Evolutionary conservation across 208 protist species (phyloP), one percentile per base, ranked within the genome.

Genomic region (Trypanosoma boissoni): DNA sequence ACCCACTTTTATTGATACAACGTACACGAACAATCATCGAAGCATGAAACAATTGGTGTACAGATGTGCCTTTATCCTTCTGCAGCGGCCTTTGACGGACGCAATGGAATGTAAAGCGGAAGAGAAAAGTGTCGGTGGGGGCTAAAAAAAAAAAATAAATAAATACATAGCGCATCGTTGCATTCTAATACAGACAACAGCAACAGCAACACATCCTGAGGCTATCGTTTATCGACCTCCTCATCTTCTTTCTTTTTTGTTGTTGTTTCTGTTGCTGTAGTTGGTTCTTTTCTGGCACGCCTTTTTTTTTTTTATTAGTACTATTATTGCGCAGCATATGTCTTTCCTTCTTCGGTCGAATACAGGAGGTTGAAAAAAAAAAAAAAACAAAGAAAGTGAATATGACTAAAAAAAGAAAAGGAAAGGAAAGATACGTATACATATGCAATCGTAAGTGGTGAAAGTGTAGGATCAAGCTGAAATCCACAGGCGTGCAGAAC

Each of bases 21-120:
- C 88, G 6, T 97, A 97, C 74, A 95, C 88, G 14, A 91, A 83
- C 45, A 96, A 97, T 58, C 75, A 92, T 66, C 80, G 86, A 45
- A 93, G 83, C 37, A 97, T 97, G 92, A 96, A 93, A 58, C 86
- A 92, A 66, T 54, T 92, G 18, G 78, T 95, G 48, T 97, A 96
- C 53, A 76, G 83, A 26, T 94, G 86, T 63, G 86, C 88, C 29
- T 96, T 94, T 56, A 96, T 97, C 67, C 64, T 92, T 27, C 72
- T 95, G 27, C 88, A 88, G 46, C 71, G 83, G 5, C 88, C 68
- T 7, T 27, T 66, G 7, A 56, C 28, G 8, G 56, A 58, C 14
- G 31, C 16, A 9, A 45, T 39, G 41, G 42, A 46, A 9, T n/a
- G 18, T 16, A 50, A 58, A 18, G 46, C 55, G 46, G 39, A 58